Evolutionary conservation across 768 basidiomycete genomes (phyloP).

Genomic region (Tylopilus sp.): DNA sequence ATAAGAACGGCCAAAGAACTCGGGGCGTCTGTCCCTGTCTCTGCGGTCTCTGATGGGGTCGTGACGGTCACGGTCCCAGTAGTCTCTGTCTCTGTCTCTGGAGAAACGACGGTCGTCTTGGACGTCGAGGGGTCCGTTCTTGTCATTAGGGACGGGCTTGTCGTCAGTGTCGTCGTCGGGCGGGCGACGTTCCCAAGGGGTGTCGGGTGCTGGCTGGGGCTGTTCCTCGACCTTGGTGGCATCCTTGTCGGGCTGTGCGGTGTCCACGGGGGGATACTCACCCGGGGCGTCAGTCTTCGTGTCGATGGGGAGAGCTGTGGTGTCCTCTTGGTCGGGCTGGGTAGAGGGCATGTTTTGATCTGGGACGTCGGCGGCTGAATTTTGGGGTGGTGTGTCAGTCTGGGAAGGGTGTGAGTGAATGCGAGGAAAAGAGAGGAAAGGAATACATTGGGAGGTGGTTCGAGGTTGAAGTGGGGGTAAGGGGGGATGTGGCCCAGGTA

Average conservation of each 20-base stretch:
- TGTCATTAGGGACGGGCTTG: conserved; percentile 10
- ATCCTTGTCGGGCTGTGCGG: conserved; percentile 21
- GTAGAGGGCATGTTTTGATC: conserved; percentile 6
- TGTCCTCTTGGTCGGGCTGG: conserved; percentile 14
- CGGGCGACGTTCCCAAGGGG: conserved; percentile 26
- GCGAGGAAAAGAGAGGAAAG: conserved; percentile 9
- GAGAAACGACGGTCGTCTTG: conserved; percentile 30
- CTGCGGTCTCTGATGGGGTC: conserved; percentile 25
- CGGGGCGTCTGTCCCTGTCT: conserved; percentile 38
- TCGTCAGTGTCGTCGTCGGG: conserved; percentile 30
- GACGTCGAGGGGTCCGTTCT: conserved; percentile 12
- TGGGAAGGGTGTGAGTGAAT: conserved; percentile 16
- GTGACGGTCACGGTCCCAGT: conserved; percentile 35
- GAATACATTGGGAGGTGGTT: conserved; percentile 30
- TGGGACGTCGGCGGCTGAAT: conserved; percentile 18
- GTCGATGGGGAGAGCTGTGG: conserved; percentile 3
- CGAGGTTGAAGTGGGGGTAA: conserved; percentile 5
- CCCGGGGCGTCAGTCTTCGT: conserved; percentile 18
- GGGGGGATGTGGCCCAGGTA: conserved; percentile 53
- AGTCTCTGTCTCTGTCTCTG: conserved; percentile 32
- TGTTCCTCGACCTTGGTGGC: conserved; percentile 31
- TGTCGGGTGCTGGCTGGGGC: conserved; percentile 19
- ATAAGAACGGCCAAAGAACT: conserved; percentile 37
- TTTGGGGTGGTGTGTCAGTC: conserved; percentile 24
- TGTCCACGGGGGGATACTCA: conserved; percentile 30